A percentile compares a stretch with the other conserved stretches of the same genome.
Evolutionary conservation across 495 filamentous ascomycete species (phyloP).

Genomic region (Hypoxylon fuscum): DNA sequence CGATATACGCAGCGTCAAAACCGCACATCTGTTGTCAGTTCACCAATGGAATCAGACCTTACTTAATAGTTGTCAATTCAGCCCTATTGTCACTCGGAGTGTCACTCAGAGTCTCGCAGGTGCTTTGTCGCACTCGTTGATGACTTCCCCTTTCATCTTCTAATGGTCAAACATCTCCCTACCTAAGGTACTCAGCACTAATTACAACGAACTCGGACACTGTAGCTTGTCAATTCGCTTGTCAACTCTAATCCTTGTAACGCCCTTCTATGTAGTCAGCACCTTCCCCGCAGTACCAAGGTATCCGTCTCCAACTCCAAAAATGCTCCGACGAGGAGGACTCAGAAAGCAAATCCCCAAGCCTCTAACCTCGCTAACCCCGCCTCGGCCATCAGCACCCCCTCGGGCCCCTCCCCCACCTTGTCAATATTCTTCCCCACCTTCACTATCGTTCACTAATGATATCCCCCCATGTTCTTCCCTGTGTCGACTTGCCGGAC

Average conservation of each 20-base stretch:
- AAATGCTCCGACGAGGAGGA: slow-evolving; percentile 9
- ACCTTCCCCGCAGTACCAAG: slow-evolving; percentile 2
- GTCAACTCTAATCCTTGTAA: background rate
- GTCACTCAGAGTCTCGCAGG: background rate
- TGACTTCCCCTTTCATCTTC: background rate
- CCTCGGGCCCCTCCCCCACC: slow-evolving; percentile 35
- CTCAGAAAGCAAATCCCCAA: slow-evolving; percentile 11
- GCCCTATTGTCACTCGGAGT: slow-evolving; percentile 11
- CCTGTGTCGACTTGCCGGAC: slow-evolving; percentile 15
- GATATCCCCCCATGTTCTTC: slow-evolving; percentile 19
- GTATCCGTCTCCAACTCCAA: slow-evolving; percentile 20
- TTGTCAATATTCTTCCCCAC: slow-evolving; percentile 3
- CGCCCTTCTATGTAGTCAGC: slow-evolving; percentile 15
- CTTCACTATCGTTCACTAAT: slow-evolving; percentile 16
- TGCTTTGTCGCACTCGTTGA: background rate
- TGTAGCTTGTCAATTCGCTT: too few relatives aligned
- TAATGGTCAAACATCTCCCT: background rate
- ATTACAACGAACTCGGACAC: too few relatives aligned
- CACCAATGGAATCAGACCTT: background rate
- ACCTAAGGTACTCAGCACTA: too few relatives aligned
- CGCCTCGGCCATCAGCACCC: slow-evolving; percentile 2
- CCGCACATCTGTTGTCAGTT: background rate
- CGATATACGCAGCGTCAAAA: background rate
- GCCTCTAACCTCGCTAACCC: slow-evolving; percentile 1
- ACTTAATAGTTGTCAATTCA: slow-evolving; percentile 8